phyloP scores from a whole-genome alignment of 176 grass and related monocot genomes.

The Saccharum spontaneum region DNA sequence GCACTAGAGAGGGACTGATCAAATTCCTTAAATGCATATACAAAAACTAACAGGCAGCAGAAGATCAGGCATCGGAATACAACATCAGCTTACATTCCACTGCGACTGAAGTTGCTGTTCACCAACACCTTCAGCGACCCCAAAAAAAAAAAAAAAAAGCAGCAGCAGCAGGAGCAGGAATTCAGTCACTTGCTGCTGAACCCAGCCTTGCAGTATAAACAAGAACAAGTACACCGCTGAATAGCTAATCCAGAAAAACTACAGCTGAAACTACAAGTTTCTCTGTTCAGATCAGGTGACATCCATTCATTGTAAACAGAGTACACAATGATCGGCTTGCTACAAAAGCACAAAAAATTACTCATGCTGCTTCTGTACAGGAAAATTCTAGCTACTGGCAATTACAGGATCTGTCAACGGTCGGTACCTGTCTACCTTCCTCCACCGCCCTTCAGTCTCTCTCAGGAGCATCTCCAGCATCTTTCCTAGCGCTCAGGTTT shows the following conservation, averaged over 20 bases:
- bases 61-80: constrained; percentile 20
- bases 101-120: constrained; percentile 25
- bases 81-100: constrained; percentile 30
- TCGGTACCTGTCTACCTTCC: constrained; percentile 21
- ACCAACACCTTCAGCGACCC: constrained; percentile 4
- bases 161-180: background rate
- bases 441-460: constrained; percentile 56
- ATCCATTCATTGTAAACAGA: constrained; percentile 43
- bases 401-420: constrained; percentile 23
- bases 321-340: constrained; percentile 25
- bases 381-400: constrained; percentile 38
- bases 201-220: constrained; percentile 43
- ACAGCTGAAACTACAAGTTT: constrained; percentile 19
- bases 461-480: constrained; percentile 66
- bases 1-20: background rate
- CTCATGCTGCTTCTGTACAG: constrained; percentile 65
- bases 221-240: background rate
- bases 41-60: background rate
- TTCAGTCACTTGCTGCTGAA: constrained; percentile 24
- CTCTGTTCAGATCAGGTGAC: constrained; percentile 18
- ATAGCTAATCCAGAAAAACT: constrained; percentile 19
- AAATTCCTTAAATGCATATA: constrained; percentile 17
- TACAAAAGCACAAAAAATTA: constrained; percentile 49
- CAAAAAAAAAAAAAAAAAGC: background rate
- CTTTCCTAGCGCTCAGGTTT: constrained; percentile 74